Conservation (phyloP, 768 basidiomycete genomes). For the Polyporus arcularius region DNA sequence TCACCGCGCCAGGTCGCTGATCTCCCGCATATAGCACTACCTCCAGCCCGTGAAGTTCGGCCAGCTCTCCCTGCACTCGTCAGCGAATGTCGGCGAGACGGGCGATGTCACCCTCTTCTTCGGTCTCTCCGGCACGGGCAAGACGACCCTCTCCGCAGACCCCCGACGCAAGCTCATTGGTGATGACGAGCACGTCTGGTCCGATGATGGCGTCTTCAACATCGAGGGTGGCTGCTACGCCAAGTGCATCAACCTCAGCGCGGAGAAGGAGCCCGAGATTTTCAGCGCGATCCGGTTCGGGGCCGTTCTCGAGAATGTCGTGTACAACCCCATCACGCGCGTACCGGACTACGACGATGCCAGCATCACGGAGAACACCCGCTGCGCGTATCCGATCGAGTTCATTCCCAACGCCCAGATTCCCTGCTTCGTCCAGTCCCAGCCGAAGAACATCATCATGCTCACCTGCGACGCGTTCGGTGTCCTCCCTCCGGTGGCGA, state of each 20-base stretch:
- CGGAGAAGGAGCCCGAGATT: slow-evolving; percentile 98
- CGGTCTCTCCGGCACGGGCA: slow-evolving; percentile 96
- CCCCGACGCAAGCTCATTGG: slow-evolving; percentile 92
- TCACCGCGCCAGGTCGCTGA: slow-evolving; percentile 10
- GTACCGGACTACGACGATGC: slow-evolving; percentile 94
- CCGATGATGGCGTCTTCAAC: slow-evolving; percentile 98
- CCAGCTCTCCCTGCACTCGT: slow-evolving; percentile 96
- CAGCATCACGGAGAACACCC: slow-evolving; percentile 98
- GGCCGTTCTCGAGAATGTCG: slow-evolving; percentile 98
- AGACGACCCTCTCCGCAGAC: slow-evolving; percentile 98
- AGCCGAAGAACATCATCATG: slow-evolving; percentile 96
- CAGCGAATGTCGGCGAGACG: slow-evolving; percentile 91
- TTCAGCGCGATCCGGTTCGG: slow-evolving; percentile 94
- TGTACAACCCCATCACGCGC: slow-evolving; percentile 85
- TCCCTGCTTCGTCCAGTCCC: slow-evolving; percentile 83
- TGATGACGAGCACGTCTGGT: slow-evolving; percentile 99
- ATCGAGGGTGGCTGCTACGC: slow-evolving; percentile 99
- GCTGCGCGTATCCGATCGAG: slow-evolving; percentile 99
- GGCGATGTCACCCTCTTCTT: slow-evolving; percentile 98
- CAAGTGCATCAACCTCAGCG: slow-evolving; percentile 95
- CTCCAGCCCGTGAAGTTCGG: slow-evolving; percentile 98
- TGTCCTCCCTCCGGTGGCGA: slow-evolving; percentile 94
- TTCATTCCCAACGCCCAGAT: slow-evolving; percentile 94
- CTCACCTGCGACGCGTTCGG: slow-evolving; percentile 98
- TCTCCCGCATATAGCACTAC: slow-evolving; percentile 66